Conservation (phyloP, 495 filamentous ascomycete genomes). For the Penicillium soppii region DNA sequence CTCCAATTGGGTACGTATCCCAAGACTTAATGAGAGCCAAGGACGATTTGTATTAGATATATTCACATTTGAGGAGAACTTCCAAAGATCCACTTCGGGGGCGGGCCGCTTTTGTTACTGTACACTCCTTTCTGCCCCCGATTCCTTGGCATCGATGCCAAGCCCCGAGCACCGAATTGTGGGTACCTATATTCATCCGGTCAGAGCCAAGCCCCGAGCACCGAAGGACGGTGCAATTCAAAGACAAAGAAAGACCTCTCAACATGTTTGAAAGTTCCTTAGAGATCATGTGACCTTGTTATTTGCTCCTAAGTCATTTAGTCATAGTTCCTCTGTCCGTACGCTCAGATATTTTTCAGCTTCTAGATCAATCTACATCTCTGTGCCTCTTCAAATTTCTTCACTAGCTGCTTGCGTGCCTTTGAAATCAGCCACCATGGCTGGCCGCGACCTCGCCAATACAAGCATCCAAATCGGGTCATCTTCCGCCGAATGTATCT, state of each 20-base stretch:
- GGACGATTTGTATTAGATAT: not conserved
- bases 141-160: not conserved
- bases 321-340: not conserved
- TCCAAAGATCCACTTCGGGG: not conserved
- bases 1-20: not conserved
- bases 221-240: not conserved
- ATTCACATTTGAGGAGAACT: not conserved
- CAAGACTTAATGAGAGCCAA: not conserved
- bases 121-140: not conserved
- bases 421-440: not conserved
- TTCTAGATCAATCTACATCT: not conserved
- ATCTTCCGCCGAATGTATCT: not conserved
- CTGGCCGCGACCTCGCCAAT: not conserved
- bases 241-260: not conserved
- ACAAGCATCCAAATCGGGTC: not conserved
- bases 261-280: not conserved
- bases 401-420: not conserved
- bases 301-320: not conserved
- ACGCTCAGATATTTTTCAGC: not conserved
- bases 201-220: constrained; percentile 1
- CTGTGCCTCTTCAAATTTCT: not conserved
- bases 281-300: not conserved
- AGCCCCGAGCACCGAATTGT: constrained; percentile 2
- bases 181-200: not conserved
- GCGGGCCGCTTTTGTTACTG: not conserved